phyloP scores from a whole-genome alignment of 768 basidiomycete species.

The Coprinopsis cinerea region DNA sequence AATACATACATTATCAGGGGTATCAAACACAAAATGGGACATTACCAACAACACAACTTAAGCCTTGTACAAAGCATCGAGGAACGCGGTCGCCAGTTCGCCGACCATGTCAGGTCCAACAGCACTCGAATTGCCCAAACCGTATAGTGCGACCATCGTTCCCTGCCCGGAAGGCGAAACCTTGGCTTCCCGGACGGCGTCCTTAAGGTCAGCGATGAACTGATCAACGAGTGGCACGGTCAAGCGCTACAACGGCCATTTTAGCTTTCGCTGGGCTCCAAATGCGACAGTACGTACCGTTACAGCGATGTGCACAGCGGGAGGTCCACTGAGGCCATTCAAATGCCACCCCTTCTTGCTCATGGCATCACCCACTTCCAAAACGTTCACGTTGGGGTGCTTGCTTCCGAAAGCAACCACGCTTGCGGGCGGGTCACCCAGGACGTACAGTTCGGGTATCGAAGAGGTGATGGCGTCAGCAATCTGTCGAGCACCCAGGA shows the following conservation, averaged over 20 bases:
- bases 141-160: slow-evolving; percentile 88
- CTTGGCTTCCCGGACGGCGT: slow-evolving; percentile 68
- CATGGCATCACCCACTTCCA: slow-evolving; percentile 91
- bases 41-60: too few relatives aligned
- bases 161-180: slow-evolving; percentile 63
- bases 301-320: slow-evolving; percentile 89
- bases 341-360: slow-evolving; percentile 84
- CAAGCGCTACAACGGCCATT: slow-evolving; percentile 63
- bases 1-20: too few relatives aligned
- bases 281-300: slow-evolving; percentile 58
- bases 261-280: too few relatives aligned
- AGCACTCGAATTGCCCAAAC: slow-evolving; percentile 75
- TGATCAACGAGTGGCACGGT: slow-evolving; percentile 73
- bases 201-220: slow-evolving; percentile 81
- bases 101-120: slow-evolving; percentile 79
- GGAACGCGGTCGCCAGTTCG: slow-evolving; percentile 69
- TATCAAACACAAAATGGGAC: too few relatives aligned
- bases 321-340: slow-evolving; percentile 73
- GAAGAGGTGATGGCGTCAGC: slow-evolving; percentile 57
- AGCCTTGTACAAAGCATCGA: slow-evolving; percentile 81
- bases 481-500: slow-evolving; percentile 66
- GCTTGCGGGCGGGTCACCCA: slow-evolving; percentile 86
- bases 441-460: slow-evolving; percentile 80
- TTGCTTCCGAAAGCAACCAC: slow-evolving; percentile 84
- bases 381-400: slow-evolving; percentile 58